Percentiles rank a stretch among this genome's conserved stretches.
These are phyloP conservation scores for Botrytis cinerea DNA, from an alignment of 2,329 filamentous ascomycete genomes.

Conservation along the genomic window DNA sequence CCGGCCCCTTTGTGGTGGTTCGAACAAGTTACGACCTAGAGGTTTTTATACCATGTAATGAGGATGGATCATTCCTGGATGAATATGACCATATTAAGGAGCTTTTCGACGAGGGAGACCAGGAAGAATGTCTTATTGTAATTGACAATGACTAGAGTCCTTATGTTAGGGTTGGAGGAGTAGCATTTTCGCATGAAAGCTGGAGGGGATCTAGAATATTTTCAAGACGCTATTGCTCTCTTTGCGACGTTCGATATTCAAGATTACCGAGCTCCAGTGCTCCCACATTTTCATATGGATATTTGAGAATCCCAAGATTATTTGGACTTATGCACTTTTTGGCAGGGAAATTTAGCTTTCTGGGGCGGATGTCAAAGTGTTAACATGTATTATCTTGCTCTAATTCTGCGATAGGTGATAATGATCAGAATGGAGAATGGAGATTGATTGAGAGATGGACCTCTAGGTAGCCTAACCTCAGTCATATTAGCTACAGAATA, in stretches of 20 bases:
- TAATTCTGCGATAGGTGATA: background rate
- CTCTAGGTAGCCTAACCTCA: too few relatives aligned
- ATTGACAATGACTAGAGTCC: background rate
- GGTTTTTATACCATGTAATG: background rate
- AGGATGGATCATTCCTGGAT: background rate
- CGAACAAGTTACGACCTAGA: rapidly evolving
- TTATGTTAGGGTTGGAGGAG: background rate
- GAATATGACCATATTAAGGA: background rate
- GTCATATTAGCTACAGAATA: background rate
- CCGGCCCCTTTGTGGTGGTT: background rate
- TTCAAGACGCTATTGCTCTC: background rate
- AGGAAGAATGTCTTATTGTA: background rate
- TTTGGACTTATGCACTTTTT: background rate
- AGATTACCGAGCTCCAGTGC: too few relatives aligned
- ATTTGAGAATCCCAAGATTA: background rate
- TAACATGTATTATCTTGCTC: too few relatives aligned
- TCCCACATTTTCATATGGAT: background rate
- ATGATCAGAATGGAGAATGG: background rate
- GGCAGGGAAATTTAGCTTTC: background rate
- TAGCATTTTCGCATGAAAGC: background rate
- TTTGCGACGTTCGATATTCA: too few relatives aligned
- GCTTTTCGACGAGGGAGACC: background rate
- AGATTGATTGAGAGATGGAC: too few relatives aligned
- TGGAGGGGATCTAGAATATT: background rate
- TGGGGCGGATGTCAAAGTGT: background rate